Base-by-base conservation (phyloP, 2,329 filamentous ascomycete species). In the Fusarium lyarnte region DNA sequence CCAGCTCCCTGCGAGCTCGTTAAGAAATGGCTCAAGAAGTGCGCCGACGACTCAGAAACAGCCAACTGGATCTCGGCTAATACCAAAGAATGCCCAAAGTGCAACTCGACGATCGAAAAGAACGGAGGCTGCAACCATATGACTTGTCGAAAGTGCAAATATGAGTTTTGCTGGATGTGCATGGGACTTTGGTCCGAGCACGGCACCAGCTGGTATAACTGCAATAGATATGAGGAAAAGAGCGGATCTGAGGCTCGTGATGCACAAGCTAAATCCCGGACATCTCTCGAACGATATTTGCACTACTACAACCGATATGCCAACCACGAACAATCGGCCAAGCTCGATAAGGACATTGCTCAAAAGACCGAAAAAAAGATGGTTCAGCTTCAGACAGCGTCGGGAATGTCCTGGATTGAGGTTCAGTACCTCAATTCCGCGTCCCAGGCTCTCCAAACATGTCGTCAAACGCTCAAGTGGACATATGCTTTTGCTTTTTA, bases 91-190 rank as follows among this genome's bases (percentile, higher is more conserved):
- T 99, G 96, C 73, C 95, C 96, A 0, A 96, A 93, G 80, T 99
- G 96, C 82, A 91, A 94, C 76, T 98, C 95, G 5, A 99, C 96
- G 0, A 99, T 99, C 47, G 96, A 99, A 84, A 99, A 99, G 89
- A 99, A 99, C 74, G 95, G 95, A 58, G 95, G 95, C 7, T 98
- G 95, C 85, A 98, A 98, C 84, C 95, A 98, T 82, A 98, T 98
- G 95, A 98, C 95, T 1, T 98, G 95, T 81, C 88, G 95, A 63
- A 98, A 98, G 82, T 98, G 95, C 85, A 94, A 94, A 78, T 92
- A 98, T 79, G 95, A 98, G 79, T 98, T 99, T 79, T 99, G 96
- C 84, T 99, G 96, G 96, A 98, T 99, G 93, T 99, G 96, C 79
- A 99, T 99, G 96, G 96, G 96, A 0, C 86, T 97, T 2, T 99